Conservation (phyloP, 768 basidiomycete genomes). For the Amanita muscaria region DNA sequence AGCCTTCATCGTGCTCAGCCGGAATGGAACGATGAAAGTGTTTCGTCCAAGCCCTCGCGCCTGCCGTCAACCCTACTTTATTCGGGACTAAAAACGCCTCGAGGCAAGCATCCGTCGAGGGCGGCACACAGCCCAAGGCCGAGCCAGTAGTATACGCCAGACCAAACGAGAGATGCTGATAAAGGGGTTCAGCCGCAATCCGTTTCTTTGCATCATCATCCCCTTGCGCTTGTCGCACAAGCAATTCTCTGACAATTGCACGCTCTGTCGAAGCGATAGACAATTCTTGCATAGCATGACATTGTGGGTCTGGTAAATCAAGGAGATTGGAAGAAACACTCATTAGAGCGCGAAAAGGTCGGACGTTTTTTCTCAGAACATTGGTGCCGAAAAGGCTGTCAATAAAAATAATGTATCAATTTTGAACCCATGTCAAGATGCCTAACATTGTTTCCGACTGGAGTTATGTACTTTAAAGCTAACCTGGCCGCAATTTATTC, state of each 20-base stretch:
- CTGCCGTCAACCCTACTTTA: conserved; percentile 42
- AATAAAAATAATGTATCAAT: too few species aligned
- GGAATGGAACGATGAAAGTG: conserved; percentile 47
- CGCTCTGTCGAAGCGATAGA: conserved; percentile 30
- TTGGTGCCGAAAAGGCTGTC: too few species aligned
- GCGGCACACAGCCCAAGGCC: conserved; percentile 42
- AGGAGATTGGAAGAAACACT: too few species aligned
- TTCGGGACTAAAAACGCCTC: conserved; percentile 43
- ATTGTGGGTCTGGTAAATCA: conserved; percentile 1
- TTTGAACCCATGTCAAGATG: too few species aligned
- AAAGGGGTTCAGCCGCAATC: conserved; percentile 23
- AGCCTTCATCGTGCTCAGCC: conserved; percentile 3
- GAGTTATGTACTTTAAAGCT: too few species aligned
- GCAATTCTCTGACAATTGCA: conserved; percentile 20
- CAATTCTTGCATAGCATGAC: conserved; percentile 14
- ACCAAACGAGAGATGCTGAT: conserved; percentile 38
- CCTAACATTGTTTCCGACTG: too few species aligned
- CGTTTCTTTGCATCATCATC: not conserved
- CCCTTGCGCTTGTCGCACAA: conserved; percentile 1
- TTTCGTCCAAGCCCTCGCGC: conserved; percentile 60
- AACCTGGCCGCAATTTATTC: too few species aligned
- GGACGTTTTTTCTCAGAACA: too few species aligned
- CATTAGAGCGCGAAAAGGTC: too few species aligned
- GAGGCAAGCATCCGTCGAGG: conserved; percentile 40
- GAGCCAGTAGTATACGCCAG: conserved; percentile 55